phyloP scores from a whole-genome alignment of 2,329 filamentous ascomycete genomes.

The Nannizziopsis arthrosporioides region DNA sequence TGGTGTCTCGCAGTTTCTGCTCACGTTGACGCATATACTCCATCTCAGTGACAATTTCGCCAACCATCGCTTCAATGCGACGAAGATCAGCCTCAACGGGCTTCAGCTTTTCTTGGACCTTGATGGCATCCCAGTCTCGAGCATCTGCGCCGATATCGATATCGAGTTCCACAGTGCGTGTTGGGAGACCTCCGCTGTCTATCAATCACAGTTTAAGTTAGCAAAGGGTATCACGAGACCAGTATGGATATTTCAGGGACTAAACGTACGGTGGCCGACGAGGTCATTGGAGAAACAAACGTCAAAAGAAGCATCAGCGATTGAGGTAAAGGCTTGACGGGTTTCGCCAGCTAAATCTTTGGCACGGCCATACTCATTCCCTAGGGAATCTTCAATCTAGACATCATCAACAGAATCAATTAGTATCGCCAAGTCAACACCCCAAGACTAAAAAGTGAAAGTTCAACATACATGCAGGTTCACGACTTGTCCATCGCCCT shows the following conservation, averaged over 20 bases:
- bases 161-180: slow-evolving; percentile 75
- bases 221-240: slow-evolving; percentile 7
- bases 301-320: slow-evolving; percentile 84
- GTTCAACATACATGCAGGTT: slow-evolving; percentile 71
- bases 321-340: slow-evolving; percentile 85
- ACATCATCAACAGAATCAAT: slow-evolving; percentile 1
- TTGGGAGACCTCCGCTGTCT: slow-evolving; percentile 37
- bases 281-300: slow-evolving; percentile 89
- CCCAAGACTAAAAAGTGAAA: neutral
- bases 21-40: slow-evolving; percentile 83
- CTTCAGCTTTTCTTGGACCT: slow-evolving; percentile 94
- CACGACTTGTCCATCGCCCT: slow-evolving; percentile 82
- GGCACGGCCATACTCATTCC: slow-evolving; percentile 88
- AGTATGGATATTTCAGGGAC: neutral
- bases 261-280: slow-evolving; percentile 50
- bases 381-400: slow-evolving; percentile 87
- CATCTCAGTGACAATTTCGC: slow-evolving; percentile 86
- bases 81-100: slow-evolving; percentile 90
- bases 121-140: slow-evolving; percentile 95
- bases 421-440: neutral
- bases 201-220: slow-evolving; percentile 3
- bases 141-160: slow-evolving; percentile 94
- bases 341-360: slow-evolving; percentile 87
- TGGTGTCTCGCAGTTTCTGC: slow-evolving; percentile 93
- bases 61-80: slow-evolving; percentile 79